phyloP scores from a whole-genome alignment of 2,329 filamentous ascomycete genomes.

The Ascochyta fabae region DNA sequence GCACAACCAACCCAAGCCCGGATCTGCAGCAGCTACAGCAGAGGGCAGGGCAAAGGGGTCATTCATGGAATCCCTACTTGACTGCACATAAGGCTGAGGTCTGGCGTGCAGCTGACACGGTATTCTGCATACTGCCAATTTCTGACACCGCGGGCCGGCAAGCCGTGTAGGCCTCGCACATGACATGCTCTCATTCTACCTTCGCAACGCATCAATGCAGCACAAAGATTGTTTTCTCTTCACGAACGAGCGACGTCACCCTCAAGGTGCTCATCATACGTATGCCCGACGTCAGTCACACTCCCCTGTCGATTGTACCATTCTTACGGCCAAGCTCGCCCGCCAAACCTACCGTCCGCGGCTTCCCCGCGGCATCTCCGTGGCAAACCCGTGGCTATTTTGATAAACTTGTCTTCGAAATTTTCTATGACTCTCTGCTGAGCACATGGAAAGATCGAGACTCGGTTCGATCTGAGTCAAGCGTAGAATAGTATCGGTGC shows the following conservation, averaged over 20 bases:
- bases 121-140: neutral
- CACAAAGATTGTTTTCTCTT: too few relatives aligned
- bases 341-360: slow-evolving; percentile 10
- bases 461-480: neutral
- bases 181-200: too few relatives aligned
- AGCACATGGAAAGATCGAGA: neutral
- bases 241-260: too few relatives aligned
- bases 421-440: neutral
- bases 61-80: neutral
- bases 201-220: too few relatives aligned
- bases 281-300: neutral
- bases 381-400: neutral
- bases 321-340: slow-evolving; percentile 17
- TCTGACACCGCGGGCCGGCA: slow-evolving; percentile 7
- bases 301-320: neutral
- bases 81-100: neutral
- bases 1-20: neutral
- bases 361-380: neutral
- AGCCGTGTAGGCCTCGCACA: slow-evolving; percentile 9
- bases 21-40: neutral
- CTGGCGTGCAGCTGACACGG: slow-evolving; percentile 2
- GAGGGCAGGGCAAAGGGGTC: neutral
- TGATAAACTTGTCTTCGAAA: neutral
- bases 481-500: neutral
- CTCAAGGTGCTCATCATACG: neutral